These are phyloP conservation scores for Kwoniella sp. DNA, from an alignment of 768 basidiomycete genomes.

Conservation along the genomic window DNA sequence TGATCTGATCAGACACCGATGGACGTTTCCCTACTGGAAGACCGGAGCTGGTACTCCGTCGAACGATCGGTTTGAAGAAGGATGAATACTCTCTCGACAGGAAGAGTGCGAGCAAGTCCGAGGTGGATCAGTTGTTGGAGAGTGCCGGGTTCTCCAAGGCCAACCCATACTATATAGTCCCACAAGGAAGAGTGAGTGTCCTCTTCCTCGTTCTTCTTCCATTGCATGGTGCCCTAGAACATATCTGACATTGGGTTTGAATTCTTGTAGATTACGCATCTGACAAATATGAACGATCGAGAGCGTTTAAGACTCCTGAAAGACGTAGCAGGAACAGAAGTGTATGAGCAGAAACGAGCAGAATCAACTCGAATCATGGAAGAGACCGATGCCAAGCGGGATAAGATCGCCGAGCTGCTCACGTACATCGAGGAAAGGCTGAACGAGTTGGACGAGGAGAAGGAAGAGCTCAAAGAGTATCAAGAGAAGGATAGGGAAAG, in stretches of 20 bases:
- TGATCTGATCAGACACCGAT: constrained; percentile 63
- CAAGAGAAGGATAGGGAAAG: constrained; percentile 89
- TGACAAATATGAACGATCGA: constrained; percentile 95
- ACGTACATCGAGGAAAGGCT: constrained; percentile 88
- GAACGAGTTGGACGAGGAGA: constrained; percentile 92
- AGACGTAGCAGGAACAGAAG: constrained; percentile 96
- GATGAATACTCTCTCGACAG: constrained; percentile 97
- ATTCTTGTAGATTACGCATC: constrained; percentile 75
- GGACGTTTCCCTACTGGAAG: constrained; percentile 90
- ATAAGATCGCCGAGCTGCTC: constrained; percentile 85
- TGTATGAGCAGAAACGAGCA: constrained; percentile 89
- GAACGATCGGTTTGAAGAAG: constrained; percentile 97
- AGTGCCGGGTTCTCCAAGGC: constrained; percentile 95
- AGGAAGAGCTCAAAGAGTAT: constrained; percentile 94
- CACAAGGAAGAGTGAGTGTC: constrained; percentile 92
- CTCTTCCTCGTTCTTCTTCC: too few relatives aligned
- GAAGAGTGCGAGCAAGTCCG: constrained; percentile 92
- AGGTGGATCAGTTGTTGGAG: constrained; percentile 95
- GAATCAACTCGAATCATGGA: constrained; percentile 97
- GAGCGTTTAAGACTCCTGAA: constrained; percentile 93
- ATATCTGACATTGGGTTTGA: neutral
- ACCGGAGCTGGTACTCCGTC: constrained; percentile 80
- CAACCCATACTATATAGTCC: constrained; percentile 99
- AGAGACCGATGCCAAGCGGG: constrained; percentile 88
- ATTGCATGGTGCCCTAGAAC: too few relatives aligned